Base-by-base conservation (phyloP, 106 monocot genomes). In the Triglochin maritima region DNA sequence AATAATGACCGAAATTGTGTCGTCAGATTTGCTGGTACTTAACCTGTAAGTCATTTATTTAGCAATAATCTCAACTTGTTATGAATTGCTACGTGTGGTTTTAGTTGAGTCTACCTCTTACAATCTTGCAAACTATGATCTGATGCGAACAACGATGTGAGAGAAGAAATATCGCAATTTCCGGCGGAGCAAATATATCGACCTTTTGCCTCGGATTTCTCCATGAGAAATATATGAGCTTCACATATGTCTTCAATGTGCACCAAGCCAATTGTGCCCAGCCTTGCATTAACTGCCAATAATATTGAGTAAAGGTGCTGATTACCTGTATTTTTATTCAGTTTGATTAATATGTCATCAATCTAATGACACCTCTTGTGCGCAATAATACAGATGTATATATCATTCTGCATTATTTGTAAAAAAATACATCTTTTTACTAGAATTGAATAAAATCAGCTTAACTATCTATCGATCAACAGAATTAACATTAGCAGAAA, bases 141-240 rank as follows among this genome's bases (percentile, higher is more conserved):
- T 54, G 29, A 50, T 49, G 84, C 49, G 4, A 84, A 59, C 3
- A 79, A 44, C 14, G 71, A 53, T 3, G 64, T n/a, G 2, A 84
- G 69, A 11, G 76, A 71, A 60, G 73, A 41, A n/a, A 81, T 42
- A 13, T 58, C 10, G 55, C 71, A 86, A 50, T 77, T 84, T 1
- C 74, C 79, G 7, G 48, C 72, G 4, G 79, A 71, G 58, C 90
- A 90, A 14, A 90, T 70, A 50, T 81, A 90, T 17, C 81, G 65
- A 4, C 86, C 90, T 47, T 73, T 42, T 9, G 86, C 79, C 5
- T 7, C 41, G 7, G 46, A 8, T 3, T 73, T n/a, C 70, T 84
- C 90, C 79, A 84, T 75, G 9, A 90, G 81, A 56, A 81, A 84
- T 59, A 90, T 82, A 11, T 86, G 86, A 2, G 90, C 86, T 49